A percentile compares a stretch with the other conserved stretches of the same genome.
Conservation (phyloP, 106 monocot genomes). For the Alisma plantagoaquatica region DNA sequence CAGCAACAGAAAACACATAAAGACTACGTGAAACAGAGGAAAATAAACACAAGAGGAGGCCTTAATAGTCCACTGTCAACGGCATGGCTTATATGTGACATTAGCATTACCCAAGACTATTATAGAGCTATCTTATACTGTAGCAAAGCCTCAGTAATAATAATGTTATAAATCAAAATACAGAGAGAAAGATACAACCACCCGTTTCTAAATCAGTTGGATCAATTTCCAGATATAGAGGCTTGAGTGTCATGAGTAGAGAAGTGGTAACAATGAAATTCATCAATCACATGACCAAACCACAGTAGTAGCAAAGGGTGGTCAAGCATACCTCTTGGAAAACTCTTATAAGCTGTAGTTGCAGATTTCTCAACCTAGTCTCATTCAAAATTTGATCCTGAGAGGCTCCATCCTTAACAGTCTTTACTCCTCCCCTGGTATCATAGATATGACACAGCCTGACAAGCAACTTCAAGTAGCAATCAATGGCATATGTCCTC, state of each 20-base stretch:
- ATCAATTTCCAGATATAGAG: background rate
- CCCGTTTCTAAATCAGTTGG: background rate
- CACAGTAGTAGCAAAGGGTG: too few species aligned
- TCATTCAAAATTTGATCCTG: constrained; percentile 98
- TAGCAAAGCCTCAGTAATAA: background rate
- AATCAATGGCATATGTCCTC: constrained; percentile 92
- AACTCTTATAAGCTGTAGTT: constrained; percentile 87
- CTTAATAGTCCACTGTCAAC: too few species aligned
- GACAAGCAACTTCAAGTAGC: constrained; percentile 95
- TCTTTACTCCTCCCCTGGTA: constrained; percentile 97
- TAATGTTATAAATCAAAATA: background rate
- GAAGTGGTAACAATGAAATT: background rate
- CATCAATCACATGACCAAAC: constrained; percentile 1
- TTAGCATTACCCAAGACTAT: too few species aligned
- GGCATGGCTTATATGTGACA: too few species aligned
- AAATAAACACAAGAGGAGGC: too few species aligned
- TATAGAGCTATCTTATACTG: too few species aligned
- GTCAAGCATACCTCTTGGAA: constrained; percentile 74
- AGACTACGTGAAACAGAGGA: too few species aligned
- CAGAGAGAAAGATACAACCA: background rate
- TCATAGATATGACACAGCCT: constrained; percentile 99
- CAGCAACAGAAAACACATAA: background rate
- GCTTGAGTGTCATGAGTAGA: background rate
- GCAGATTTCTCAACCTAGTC: constrained; percentile 83
- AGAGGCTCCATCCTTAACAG: constrained; percentile 80